These are phyloP conservation scores for Globisporangium polare DNA, from an alignment of 352 stramenopile genomes.

Conservation along the genomic window DNA sequence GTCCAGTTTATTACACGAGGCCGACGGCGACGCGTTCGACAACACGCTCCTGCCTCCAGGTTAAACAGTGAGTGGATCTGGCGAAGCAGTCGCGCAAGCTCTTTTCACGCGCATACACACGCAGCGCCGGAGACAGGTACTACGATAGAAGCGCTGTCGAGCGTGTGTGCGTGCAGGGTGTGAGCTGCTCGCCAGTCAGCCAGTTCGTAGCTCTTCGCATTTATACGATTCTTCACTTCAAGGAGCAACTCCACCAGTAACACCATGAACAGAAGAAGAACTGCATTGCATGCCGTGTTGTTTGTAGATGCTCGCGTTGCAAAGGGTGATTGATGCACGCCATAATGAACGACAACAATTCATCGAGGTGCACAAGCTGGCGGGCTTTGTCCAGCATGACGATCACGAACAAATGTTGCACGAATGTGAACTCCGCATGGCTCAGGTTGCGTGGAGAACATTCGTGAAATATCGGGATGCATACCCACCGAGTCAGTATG, in stretches of 20 bases:
- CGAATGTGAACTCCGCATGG: not conserved
- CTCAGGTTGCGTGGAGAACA: not conserved
- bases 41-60: conserved; percentile 62
- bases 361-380: not conserved
- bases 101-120: not conserved
- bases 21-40: conserved; percentile 61
- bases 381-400: not conserved
- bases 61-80: conserved; percentile 25
- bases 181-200: not conserved
- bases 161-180: not conserved
- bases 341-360: too few species aligned
- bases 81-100: too few species aligned
- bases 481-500: too few species aligned
- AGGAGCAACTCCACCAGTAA: not conserved
- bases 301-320: not conserved
- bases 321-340: not conserved
- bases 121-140: not conserved
- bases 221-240: not conserved
- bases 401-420: not conserved
- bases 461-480: not conserved
- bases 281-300: not conserved
- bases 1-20: conserved; percentile 63
- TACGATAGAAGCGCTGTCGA: conserved; percentile 1
- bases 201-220: not conserved
- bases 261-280: not conserved